A percentile compares a stretch with the other conserved stretches of the same genome.
phyloP scores from a whole-genome alignment of 2,329 filamentous ascomycete species.

The Triangularia verruculosa region DNA sequence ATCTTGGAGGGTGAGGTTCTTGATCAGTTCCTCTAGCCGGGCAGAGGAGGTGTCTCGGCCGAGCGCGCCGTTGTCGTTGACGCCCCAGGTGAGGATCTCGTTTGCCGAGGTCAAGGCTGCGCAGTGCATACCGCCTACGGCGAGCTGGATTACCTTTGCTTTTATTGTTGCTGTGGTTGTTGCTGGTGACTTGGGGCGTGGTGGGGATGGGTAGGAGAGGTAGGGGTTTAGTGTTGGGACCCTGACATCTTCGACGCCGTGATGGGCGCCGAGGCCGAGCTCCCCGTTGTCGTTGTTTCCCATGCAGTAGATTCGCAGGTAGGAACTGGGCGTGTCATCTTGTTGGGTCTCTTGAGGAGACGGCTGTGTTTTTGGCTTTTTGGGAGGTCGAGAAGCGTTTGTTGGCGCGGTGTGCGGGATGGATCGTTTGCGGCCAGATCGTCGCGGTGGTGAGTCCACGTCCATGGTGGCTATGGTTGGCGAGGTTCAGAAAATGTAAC shows the following conservation, averaged over 20 bases:
- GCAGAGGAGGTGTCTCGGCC: not conserved
- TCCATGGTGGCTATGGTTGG: not conserved
- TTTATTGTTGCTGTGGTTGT: not conserved
- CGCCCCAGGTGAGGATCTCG: constrained; percentile 1
- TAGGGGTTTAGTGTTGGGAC: not conserved
- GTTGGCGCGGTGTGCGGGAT: not conserved
- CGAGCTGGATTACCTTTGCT: not conserved
- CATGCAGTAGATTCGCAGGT: not conserved
- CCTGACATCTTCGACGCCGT: not conserved
- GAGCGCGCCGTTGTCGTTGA: constrained; percentile 3
- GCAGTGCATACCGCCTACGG: not conserved
- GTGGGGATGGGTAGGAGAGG: not conserved
- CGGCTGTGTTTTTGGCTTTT: not conserved
- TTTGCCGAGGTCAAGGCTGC: not conserved
- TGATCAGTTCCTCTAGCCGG: not conserved
- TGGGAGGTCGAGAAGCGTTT: not conserved
- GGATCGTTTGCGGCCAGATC: not conserved
- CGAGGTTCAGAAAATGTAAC: not conserved
- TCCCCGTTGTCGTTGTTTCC: constrained; percentile 6
- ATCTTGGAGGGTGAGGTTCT: not conserved
- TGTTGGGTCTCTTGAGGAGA: not conserved
- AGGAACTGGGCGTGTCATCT: not conserved
- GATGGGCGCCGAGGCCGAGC: not conserved
- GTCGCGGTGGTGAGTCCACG: not conserved
- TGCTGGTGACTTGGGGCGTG: not conserved